Evolutionary conservation across 169 alveolate species (phyloP), one percentile per base, ranked within the genome.

Genomic region (Perkinsus chesapeaki): DNA sequence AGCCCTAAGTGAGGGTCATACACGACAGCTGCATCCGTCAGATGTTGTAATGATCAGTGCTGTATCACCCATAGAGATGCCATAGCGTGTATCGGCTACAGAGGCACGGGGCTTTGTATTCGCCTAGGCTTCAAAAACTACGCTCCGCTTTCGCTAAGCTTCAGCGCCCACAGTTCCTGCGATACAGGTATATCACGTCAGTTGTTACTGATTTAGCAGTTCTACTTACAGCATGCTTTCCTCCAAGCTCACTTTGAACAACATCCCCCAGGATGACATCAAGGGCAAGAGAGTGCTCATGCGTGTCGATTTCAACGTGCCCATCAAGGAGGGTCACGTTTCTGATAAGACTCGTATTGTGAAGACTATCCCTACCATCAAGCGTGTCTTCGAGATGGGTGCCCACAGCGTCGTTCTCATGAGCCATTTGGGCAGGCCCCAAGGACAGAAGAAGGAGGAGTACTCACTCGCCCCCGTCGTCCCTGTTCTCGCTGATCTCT

Each of bases 271-370:
- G 82, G 82, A 60, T 7, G 96, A 98, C 96, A 95, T 98, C 93
- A 96, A 96, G 47, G 99, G 98, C 82, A 97, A 98, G 95, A 97
- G 99, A 93, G 98, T 99, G 31, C 95, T 99, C 92, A 97, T 99
- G 96, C 96, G 99, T 93, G 99, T 98, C 38, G 99, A 99, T 96
- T 98, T 97, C 97, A 99, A 99, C 95, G 99, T 99, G 31, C 99
- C 99, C 31, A 95, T 99, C 39, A 98, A 96, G 73, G 97, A 97
- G 93, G 99, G 99, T 36, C 93, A 73, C 23, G 97, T 99, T 39
- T 94, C 98, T 36, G 99, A 99, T 96, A 94, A 96, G 39, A 98
- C 99, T n/a, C 96, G 99, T 39, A 97, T 99, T 91, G 94, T 94
- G 37, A 98, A 99, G 31, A 97, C 99, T 38, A 93, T 99, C 48